Evolutionary conservation across 345 rosid genomes (phyloP).

Genomic region (Luvunga scandens): DNA sequence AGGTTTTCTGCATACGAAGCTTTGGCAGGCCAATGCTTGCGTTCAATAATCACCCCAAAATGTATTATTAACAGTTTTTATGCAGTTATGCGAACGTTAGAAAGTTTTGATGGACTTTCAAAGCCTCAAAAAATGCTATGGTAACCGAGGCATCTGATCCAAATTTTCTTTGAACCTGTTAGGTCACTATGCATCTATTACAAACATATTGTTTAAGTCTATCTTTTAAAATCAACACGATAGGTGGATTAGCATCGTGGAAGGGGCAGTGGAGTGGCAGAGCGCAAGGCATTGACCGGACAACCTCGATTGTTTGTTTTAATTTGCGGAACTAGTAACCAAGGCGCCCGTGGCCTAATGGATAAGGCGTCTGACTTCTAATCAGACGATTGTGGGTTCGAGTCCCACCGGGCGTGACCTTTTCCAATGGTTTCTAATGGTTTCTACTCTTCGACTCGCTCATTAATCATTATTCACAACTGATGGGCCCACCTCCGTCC

Average conservation of each 20-base stretch:
- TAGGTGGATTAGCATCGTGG: too few species aligned
- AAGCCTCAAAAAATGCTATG: neutral
- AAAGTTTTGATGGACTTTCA: neutral
- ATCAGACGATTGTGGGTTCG: conserved; percentile 93
- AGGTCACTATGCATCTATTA: neutral
- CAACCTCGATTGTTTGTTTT: too few species aligned
- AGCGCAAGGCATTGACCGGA: too few species aligned
- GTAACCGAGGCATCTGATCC: neutral
- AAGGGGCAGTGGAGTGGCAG: too few species aligned
- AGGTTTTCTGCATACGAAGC: neutral
- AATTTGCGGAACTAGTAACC: too few species aligned
- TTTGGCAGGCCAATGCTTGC: neutral
- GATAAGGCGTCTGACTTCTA: conserved; percentile 91
- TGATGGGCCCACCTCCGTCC: neutral
- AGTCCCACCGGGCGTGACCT: conserved; percentile 70
- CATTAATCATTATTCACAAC: too few species aligned
- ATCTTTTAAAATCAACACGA: too few species aligned
- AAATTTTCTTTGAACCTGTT: neutral
- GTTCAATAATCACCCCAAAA: neutral
- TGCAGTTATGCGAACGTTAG: neutral
- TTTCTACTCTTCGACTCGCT: neutral
- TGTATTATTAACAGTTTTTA: neutral
- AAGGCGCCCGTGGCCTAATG: conserved; percentile 77
- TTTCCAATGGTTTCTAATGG: too few species aligned
- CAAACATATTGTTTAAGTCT: neutral